Base-by-base conservation (phyloP, 2,329 filamentous ascomycete species). In the Pseudogymnoascus sp. region DNA sequence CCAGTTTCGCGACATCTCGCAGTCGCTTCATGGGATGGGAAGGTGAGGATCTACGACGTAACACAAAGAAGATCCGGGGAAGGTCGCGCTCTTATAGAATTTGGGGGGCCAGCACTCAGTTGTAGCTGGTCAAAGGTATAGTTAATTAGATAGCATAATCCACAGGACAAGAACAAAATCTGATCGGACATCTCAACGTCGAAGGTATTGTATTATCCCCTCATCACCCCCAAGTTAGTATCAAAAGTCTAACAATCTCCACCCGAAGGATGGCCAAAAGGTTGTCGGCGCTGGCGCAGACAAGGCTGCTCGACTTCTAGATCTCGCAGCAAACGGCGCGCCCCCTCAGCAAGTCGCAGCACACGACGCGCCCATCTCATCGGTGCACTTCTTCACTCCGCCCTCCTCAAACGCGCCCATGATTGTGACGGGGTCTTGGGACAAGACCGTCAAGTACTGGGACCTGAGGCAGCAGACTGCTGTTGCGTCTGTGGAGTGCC, bases 11-110 rank as follows among this genome's bases (percentile, higher is more conserved):
- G 97, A 69, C 88, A 95, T 72, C 81, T 99, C 15, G 92, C 93
- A 26, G 90, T 97, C 35, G 80, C 91, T 54, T 96, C 91, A 69
- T 99, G 94, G 94, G 94, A 99, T 76, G 96, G 95, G 79, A 96
- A 96, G 74, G 91, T 97, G 66, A 88, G 92, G 71, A 93, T 99
- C 72, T 99, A 97, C 77, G 91, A 97, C 74, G 91, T 97, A 72
- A 85, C 87, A 66, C 77, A 76, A 61, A 85, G 84, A 66, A 91
- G 91, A 44, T 83, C 89, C 71, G 84, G 89, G 72, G 85, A 91
- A 72, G 92, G 91, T 54, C 93, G 92, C 71, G 91, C 91, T 65
- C 79, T 88, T 63, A 94, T 94, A 71, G 89, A 95, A 67, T 90
- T 95, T 75, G 87, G 90, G 66, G 90, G 83, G 44, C 91, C 92